These are phyloP conservation scores for Aristolochia californica DNA, from an alignment of 164 flowering plant genomes.

Conservation along the genomic window DNA sequence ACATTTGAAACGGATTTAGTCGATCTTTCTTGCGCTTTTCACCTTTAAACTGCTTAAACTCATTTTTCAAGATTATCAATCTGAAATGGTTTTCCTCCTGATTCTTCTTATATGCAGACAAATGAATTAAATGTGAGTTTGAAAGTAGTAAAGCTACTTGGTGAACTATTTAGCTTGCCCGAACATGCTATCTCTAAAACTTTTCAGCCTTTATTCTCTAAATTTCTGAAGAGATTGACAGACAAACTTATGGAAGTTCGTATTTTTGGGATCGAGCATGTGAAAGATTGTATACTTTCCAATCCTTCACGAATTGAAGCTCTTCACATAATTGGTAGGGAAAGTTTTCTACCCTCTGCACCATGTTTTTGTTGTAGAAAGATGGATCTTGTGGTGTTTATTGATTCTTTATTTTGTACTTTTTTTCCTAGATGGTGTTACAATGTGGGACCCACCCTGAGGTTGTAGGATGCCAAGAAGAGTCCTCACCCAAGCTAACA, in stretches of 20 bases:
- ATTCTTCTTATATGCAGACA: constrained; percentile 34
- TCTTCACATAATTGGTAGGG: constrained; percentile 62
- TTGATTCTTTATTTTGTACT: constrained; percentile 14
- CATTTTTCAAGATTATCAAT: background rate
- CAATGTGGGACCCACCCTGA: too few relatives aligned
- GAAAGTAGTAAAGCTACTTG: constrained; percentile 72
- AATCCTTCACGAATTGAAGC: constrained; percentile 70
- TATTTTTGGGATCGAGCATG: constrained; percentile 69
- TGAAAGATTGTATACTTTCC: constrained; percentile 59
- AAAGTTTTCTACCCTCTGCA: too few relatives aligned
- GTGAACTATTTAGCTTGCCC: constrained; percentile 71
- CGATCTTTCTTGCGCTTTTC: too few relatives aligned
- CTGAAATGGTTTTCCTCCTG: background rate
- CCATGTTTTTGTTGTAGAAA: background rate
- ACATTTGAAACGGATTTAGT: background rate
- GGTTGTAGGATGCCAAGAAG: too few relatives aligned
- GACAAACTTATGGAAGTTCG: constrained; percentile 79
- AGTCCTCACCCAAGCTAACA: too few relatives aligned
- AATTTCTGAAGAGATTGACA: constrained; percentile 83
- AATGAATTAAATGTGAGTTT: constrained; percentile 69
- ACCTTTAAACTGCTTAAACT: background rate
- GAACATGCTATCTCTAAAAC: constrained; percentile 43
- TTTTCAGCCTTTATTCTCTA: constrained; percentile 70
- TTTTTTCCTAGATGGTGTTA: constrained; percentile 17
- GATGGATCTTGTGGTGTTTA: background rate